Evolutionary conservation across 345 rosid genomes (phyloP).

Genomic region (Populus tremula): DNA sequence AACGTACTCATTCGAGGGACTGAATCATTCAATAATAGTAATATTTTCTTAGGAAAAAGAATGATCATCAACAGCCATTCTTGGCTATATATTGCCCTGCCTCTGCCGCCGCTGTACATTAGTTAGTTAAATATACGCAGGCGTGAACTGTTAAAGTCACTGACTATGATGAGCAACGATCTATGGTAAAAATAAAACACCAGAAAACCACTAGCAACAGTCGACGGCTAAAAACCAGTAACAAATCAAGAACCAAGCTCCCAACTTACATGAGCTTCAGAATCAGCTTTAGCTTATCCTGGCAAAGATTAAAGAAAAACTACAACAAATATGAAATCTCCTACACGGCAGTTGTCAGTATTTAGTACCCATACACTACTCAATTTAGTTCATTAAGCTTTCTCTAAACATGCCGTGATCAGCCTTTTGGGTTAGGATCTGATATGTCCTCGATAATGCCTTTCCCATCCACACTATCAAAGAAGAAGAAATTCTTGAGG

Average conservation of each 20-base stretch:
- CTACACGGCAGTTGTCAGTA: background rate
- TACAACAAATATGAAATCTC: background rate
- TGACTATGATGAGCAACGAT: background rate
- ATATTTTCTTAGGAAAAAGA: background rate
- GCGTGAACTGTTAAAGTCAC: background rate
- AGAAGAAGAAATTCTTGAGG: slow-evolving; percentile 86
- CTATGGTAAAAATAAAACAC: background rate
- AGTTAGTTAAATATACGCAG: background rate
- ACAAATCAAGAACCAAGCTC: background rate
- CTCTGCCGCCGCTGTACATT: background rate
- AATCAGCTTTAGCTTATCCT: slow-evolving; percentile 9
- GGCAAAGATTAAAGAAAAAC: background rate
- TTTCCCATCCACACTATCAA: slow-evolving; percentile 83
- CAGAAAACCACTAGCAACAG: background rate
- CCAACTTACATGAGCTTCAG: background rate
- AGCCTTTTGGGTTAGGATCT: slow-evolving; percentile 20
- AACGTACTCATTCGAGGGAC: background rate
- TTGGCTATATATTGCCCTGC: background rate
- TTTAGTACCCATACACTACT: background rate
- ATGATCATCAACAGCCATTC: background rate
- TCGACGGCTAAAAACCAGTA: background rate
- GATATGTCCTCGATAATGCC: slow-evolving; percentile 82
- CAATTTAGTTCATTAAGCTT: background rate
- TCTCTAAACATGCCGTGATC: slow-evolving; percentile 2
- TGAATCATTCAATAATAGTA: background rate